Conservation (phyloP, 106 monocot genomes). For the Ottelia alismoides region DNA sequence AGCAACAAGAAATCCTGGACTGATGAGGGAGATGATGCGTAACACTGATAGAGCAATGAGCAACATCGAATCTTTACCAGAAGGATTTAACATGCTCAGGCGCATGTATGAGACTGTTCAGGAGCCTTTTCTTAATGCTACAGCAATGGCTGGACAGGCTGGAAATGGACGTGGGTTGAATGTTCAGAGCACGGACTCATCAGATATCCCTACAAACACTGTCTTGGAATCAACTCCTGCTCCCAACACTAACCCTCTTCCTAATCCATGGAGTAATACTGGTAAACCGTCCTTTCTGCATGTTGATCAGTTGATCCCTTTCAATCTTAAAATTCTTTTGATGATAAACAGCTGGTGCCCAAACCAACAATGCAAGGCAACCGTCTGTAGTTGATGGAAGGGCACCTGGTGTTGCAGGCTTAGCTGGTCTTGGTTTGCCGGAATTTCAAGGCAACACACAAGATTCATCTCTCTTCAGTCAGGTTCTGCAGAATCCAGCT, state of each 20-base stretch:
- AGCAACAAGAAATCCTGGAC: constrained; percentile 86
- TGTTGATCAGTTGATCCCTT: too few relatives aligned
- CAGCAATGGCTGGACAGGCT: constrained; percentile 59
- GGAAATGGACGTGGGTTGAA: constrained; percentile 14
- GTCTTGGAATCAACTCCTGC: constrained; percentile 35
- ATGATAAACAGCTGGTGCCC: constrained; percentile 34
- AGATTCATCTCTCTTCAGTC: constrained; percentile 43
- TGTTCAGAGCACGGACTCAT: constrained; percentile 26
- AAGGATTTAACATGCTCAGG: constrained; percentile 96
- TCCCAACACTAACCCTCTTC: constrained; percentile 88
- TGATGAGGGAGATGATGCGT: constrained; percentile 98
- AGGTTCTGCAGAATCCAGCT: constrained; percentile 73
- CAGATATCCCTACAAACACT: constrained; percentile 29
- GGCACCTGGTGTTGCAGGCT: constrained; percentile 31
- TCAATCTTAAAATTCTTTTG: constrained; percentile 1
- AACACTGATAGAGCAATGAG: constrained; percentile 99
- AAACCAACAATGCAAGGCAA: constrained; percentile 26
- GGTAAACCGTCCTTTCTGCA: constrained; percentile 40
- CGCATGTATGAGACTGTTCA: constrained; percentile 97
- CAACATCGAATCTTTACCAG: constrained; percentile 91
- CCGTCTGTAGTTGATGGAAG: constrained; percentile 27
- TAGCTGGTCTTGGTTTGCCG: constrained; percentile 50
- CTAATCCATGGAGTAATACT: constrained; percentile 81
- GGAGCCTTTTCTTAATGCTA: constrained; percentile 91
- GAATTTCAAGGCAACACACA: constrained; percentile 42